phyloP scores from a whole-genome alignment of 148 eudicot genomes.

The Dysphania ambrosioides region DNA sequence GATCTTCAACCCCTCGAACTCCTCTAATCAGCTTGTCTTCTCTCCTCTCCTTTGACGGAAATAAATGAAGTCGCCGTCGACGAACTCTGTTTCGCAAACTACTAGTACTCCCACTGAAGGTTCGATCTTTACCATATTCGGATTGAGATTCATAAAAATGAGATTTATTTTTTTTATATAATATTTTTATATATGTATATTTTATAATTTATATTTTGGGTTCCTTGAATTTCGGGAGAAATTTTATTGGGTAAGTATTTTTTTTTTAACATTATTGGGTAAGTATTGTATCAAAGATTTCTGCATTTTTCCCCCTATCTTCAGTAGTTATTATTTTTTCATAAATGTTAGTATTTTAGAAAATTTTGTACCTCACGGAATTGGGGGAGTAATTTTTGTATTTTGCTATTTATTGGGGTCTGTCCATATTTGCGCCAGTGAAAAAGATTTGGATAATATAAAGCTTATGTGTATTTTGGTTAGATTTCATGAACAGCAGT shows the following conservation, averaged over 20 bases:
- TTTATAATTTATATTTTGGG: too few relatives aligned
- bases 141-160: too few relatives aligned
- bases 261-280: too few relatives aligned
- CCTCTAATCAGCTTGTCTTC: neutral
- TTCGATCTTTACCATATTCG: slow-evolving; percentile 13
- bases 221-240: neutral
- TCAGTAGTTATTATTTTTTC: neutral
- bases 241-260: slow-evolving; percentile 2
- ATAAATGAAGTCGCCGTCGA: slow-evolving; percentile 48
- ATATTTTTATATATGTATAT: too few relatives aligned
- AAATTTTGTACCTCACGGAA: neutral
- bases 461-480: too few relatives aligned
- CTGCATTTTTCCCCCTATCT: neutral
- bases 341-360: neutral
- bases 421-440: too few relatives aligned
- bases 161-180: neutral
- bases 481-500: too few relatives aligned
- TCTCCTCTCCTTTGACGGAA: neutral
- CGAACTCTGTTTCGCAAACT: slow-evolving; percentile 40
- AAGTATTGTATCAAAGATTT: neutral
- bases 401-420: neutral
- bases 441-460: too few relatives aligned
- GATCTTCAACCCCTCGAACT: neutral
- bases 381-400: neutral
- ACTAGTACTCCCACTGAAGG: slow-evolving; percentile 53